Evolutionary conservation across 2,329 filamentous ascomycete genomes (phyloP), one percentile per base, ranked within the genome.

Genomic region (Penicillium occitanis): DNA sequence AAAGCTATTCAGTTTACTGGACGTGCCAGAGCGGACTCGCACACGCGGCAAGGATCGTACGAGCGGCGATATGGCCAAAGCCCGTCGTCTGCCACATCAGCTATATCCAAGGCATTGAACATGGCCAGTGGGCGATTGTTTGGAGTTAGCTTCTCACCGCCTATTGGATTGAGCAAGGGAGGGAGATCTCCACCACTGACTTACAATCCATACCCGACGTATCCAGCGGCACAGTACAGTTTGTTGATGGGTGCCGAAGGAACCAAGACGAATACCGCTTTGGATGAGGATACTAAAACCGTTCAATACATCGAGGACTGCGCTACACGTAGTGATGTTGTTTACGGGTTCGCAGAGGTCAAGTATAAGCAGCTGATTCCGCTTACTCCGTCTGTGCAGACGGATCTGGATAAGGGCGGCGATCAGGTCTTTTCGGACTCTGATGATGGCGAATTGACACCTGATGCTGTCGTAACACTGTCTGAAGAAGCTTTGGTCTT

Each of bases 361-460:
- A 99, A 99, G 79, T 97, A 96, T 79, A 95, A 96, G 78, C 95
- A 99, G 78, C 85, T 99, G n/a, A 87, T 97, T 60, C 95, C 95
- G 2, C 82, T 95, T 53, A 88, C 92, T 1, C 95, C 94, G 1
- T 94, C 91, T 3, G 75, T 76, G 25, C 78, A 80, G 37, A 71
- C 74, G 5, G 78, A 81, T 48, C 63, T 74, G 6, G 71, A 71
- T 10, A 75, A 73, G 59, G 69, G 69, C 50, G 77, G 67, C 48
- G 76, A 66, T 65, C 70, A 67, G 35, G 73, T 74, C 74, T 83
- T 69, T 22, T 76, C 77, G 4, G 80, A 83, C n/a, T 78, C 81
- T 11, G 90, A 93, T 17, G 91, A 91, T 62, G 87, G 91, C 46
- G 91, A 90, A 4, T 84, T 99, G 63, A 97, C 95, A 0, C 82